phyloP scores from a whole-genome alignment of 352 stramenopile genomes.

The Pythium rishiriense region DNA sequence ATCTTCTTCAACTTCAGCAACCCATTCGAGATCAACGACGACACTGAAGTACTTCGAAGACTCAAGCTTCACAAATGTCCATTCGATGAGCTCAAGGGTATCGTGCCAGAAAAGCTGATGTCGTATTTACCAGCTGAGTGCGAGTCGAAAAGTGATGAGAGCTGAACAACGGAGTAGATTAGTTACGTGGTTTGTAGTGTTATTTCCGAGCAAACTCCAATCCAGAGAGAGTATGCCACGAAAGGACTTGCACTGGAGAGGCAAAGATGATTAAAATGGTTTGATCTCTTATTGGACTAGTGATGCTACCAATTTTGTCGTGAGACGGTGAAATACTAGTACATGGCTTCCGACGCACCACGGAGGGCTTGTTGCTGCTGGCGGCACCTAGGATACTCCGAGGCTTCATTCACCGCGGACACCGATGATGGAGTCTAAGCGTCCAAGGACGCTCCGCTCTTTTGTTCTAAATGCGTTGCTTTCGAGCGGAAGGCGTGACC shows the following conservation, averaged over 20 bases:
- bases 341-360: too few species aligned
- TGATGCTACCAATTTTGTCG: too few species aligned
- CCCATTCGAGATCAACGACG: conserved; percentile 97
- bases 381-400: too few species aligned
- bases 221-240: background rate
- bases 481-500: too few species aligned
- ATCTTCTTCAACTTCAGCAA: conserved; percentile 97
- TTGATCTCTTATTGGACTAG: too few species aligned
- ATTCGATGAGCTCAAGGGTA: conserved; percentile 63
- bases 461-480: too few species aligned
- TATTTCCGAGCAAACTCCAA: conserved; percentile 16
- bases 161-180: conserved; percentile 16
- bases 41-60: conserved; percentile 96
- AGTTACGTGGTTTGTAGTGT: conserved; percentile 17
- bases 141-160: conserved; percentile 72
- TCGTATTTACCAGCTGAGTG: conserved; percentile 78
- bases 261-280: background rate
- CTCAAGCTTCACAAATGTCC: conserved; percentile 88
- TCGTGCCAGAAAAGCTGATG: conserved; percentile 77
- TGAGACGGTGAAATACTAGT: too few species aligned
- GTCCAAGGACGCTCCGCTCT: too few species aligned
- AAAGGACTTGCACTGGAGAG: background rate
- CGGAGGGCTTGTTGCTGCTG: too few species aligned
- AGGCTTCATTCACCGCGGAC: too few species aligned
- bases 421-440: too few species aligned